Base-by-base conservation (phyloP, 1,284 basidiomycete species). In the Xerocomus amazonicus region DNA sequence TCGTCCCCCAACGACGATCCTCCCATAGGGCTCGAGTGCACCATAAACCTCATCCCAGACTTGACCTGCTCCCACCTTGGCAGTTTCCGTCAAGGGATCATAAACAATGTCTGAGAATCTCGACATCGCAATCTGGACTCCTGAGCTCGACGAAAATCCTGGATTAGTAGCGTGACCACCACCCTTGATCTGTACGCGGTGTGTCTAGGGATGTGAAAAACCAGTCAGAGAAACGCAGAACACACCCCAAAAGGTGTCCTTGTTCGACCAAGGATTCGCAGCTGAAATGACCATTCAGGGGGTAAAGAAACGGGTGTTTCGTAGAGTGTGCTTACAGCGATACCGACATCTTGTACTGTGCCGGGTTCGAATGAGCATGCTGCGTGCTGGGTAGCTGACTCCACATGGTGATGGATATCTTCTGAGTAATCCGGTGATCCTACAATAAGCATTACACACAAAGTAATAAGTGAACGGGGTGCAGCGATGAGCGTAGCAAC, bases 31-130 rank as follows among this genome's bases (percentile, higher is more conserved):
- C 6, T 70, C 74, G 1, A 84, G 68, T 4, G 67, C 70, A 6
- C 59, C 64, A 48, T 83, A 84, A 4, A 83, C 80, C 32, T 78
- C 72, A 50, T 82, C 80, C 29, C 81, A 84, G 8, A 75, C 65
- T 7, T 78, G 56, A 6, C 81, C 81, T 3, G 78, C 61, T 0
- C 81, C 82, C 16, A 82, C 59, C 0, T 64, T 46, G 3, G 6
- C 56, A 1, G 48, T 49, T 47, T 72, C 67, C 1, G 70, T 55
- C 0, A 51, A 50, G 2, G 65, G 48, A 46, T 78, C 58, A 45
- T 80, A 79, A 5, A 55, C 63, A 10, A 80, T 68, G 0, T 75
- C 61, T 1, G 71, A 71, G 59, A 83, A 81, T 3, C 71, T 67
- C 27, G 56, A 63, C 79, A 84, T 77, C 3, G 76, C 64, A 47